Conservation (phyloP, 2,329 filamentous ascomycete species). For the Basipetospora chlamydospora region DNA sequence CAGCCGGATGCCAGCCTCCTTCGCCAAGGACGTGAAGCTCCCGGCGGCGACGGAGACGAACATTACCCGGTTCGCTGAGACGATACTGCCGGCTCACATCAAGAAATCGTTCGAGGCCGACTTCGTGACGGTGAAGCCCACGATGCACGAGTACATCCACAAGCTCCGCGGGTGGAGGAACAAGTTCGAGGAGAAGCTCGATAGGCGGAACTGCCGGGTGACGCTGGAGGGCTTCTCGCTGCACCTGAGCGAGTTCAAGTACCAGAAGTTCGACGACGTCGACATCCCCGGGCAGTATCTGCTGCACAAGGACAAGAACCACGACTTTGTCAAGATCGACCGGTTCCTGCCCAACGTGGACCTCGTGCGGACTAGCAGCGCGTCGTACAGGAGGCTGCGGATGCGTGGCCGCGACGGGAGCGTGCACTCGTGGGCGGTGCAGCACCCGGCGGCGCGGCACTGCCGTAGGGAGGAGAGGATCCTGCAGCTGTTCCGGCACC, state of each 20-base stretch:
- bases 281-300: constrained; percentile 96
- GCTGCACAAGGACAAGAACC: constrained; percentile 96
- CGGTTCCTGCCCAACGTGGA: constrained; percentile 93
- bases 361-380: constrained; percentile 75
- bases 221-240: constrained; percentile 78
- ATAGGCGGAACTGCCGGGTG: constrained; percentile 59
- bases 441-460: constrained; percentile 85
- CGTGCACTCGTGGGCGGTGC: constrained; percentile 89
- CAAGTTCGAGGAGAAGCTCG: constrained; percentile 94
- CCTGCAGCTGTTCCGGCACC: constrained; percentile 88
- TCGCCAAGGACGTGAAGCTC: constrained; percentile 82
- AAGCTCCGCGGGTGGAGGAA: constrained; percentile 92
- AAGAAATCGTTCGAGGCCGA: constrained; percentile 95
- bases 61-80: constrained; percentile 92
- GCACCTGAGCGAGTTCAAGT: constrained; percentile 89
- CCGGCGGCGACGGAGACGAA: constrained; percentile 86
- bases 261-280: constrained; percentile 96
- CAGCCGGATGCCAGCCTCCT: constrained; percentile 70
- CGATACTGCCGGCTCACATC: constrained; percentile 86
- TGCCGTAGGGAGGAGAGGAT: constrained; percentile 91
- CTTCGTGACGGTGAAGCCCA: constrained; percentile 88
- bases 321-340: constrained; percentile 95
- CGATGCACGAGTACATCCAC: constrained; percentile 97
- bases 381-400: constrained; percentile 83
- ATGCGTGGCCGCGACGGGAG: constrained; percentile 97